Conservation (phyloP, 371 early-diverging fungal genomes). For the Mucor plumbeus region DNA sequence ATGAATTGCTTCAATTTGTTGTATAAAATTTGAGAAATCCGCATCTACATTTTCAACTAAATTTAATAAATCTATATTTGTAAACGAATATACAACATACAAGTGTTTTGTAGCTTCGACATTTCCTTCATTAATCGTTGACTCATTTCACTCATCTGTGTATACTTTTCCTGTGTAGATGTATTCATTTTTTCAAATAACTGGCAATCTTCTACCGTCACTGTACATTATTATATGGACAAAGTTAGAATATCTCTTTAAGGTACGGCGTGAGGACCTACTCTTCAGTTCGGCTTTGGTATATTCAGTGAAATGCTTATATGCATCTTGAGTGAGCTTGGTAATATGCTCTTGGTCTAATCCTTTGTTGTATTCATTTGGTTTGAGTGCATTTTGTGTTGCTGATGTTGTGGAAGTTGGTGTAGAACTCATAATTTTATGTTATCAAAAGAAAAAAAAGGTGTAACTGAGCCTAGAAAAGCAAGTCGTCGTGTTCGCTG, state of each 20-base stretch:
- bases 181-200: slow-evolving; percentile 66
- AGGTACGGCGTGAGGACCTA: slow-evolving; percentile 18
- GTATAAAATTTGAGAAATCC: slow-evolving; percentile 59
- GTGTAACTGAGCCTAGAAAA: background rate
- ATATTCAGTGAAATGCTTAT: slow-evolving; percentile 60
- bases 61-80: background rate
- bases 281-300: slow-evolving; percentile 61
- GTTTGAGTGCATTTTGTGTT: slow-evolving; percentile 27
- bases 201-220: slow-evolving; percentile 64
- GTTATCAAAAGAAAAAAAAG: background rate
- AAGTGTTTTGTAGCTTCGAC: slow-evolving; percentile 59
- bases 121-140: slow-evolving; percentile 67
- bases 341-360: slow-evolving; percentile 58
- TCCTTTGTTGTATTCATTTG: slow-evolving; percentile 43
- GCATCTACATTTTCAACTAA: slow-evolving; percentile 38
- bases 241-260: slow-evolving; percentile 1
- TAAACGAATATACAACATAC: slow-evolving; percentile 33
- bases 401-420: slow-evolving; percentile 4
- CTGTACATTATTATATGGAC: slow-evolving; percentile 28
- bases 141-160: slow-evolving; percentile 62
- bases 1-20: slow-evolving; percentile 64
- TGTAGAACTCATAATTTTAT: slow-evolving; percentile 7
- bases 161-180: slow-evolving; percentile 61
- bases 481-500: background rate
- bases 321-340: slow-evolving; percentile 60